phyloP scores from a whole-genome alignment of 352 stramenopile species.

The Globisporangium nagaii region DNA sequence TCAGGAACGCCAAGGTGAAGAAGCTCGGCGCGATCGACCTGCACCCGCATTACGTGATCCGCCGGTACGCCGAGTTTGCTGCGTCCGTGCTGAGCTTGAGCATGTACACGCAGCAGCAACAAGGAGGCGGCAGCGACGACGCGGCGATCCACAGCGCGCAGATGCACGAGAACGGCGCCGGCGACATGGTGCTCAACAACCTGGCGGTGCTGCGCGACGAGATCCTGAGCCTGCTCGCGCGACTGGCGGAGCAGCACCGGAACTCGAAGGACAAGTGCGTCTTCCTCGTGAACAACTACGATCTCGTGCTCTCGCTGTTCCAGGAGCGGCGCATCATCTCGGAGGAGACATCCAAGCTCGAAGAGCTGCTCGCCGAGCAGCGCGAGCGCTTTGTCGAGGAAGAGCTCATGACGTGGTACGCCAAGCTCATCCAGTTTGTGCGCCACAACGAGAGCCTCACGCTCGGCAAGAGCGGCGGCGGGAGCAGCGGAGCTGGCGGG shows the following conservation, averaged over 20 bases:
- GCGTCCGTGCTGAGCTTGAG: constrained; percentile 94
- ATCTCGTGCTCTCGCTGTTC: constrained; percentile 94
- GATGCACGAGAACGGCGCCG: constrained; percentile 79
- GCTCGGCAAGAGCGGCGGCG: constrained; percentile 19
- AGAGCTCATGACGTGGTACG: constrained; percentile 91
- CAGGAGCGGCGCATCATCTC: constrained; percentile 91
- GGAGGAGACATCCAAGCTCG: constrained; percentile 94
- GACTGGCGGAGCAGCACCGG: constrained; percentile 89
- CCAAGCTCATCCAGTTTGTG: constrained; percentile 97
- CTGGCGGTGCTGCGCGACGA: constrained; percentile 79
- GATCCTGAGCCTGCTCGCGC: constrained; percentile 69
- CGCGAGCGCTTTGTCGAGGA: constrained; percentile 97
- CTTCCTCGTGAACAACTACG: constrained; percentile 99
- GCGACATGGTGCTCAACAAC: constrained; percentile 94
- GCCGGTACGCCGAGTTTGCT: constrained; percentile 96
- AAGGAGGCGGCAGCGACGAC: constrained; percentile 20
- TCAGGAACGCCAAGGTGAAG: constrained; percentile 84
- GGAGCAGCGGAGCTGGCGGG: too few relatives aligned
- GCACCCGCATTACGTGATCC: constrained; percentile 96
- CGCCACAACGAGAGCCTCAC: constrained; percentile 90
- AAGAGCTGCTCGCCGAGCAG: constrained; percentile 90
- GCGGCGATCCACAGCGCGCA: constrained; percentile 48
- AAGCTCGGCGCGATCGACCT: constrained; percentile 92
- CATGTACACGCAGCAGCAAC: constrained; percentile 51
- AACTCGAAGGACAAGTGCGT: constrained; percentile 93